These are phyloP conservation scores for Prunus persica DNA, from an alignment of 306 rosid species.

Conservation along the genomic window DNA sequence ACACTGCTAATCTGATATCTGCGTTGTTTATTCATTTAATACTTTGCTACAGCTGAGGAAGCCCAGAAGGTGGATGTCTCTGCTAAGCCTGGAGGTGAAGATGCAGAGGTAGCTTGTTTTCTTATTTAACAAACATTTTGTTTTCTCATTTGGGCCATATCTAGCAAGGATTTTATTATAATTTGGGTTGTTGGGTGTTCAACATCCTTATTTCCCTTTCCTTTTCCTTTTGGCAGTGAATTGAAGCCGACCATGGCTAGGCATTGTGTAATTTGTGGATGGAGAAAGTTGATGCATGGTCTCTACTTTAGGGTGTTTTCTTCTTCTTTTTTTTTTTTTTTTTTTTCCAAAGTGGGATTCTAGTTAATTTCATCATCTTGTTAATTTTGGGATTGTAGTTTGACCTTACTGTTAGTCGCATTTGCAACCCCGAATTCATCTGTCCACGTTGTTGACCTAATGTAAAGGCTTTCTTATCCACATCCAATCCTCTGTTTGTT, in stretches of 20 bases:
- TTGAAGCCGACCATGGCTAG: conserved; percentile 14
- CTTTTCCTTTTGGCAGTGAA: conserved; percentile 38
- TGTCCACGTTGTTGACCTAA: neutral
- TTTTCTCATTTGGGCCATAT: neutral
- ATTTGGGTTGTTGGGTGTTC: neutral
- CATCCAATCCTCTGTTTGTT: neutral
- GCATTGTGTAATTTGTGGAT: conserved; percentile 27
- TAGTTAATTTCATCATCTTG: conserved; percentile 6
- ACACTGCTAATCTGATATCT: neutral
- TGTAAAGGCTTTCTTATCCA: conserved; percentile 2
- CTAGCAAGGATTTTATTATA: neutral
- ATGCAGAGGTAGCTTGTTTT: conserved; percentile 45
- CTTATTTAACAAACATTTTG: conserved; percentile 1
- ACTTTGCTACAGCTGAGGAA: conserved; percentile 38
- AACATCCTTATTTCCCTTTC: neutral
- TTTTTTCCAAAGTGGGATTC: conserved; percentile 23
- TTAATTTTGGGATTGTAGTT: conserved; percentile 12
- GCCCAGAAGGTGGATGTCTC: conserved; percentile 37
- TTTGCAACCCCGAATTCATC: conserved; percentile 4
- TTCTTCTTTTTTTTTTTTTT: neutral
- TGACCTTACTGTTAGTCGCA: neutral
- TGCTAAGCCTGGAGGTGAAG: conserved; percentile 40
- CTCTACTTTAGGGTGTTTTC: conserved; percentile 16
- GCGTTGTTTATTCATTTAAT: neutral
- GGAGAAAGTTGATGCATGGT: conserved; percentile 30